These are phyloP conservation scores for Cynara cardunculus DNA, from an alignment of 129 eudicot genomes.

Conservation along the genomic window DNA sequence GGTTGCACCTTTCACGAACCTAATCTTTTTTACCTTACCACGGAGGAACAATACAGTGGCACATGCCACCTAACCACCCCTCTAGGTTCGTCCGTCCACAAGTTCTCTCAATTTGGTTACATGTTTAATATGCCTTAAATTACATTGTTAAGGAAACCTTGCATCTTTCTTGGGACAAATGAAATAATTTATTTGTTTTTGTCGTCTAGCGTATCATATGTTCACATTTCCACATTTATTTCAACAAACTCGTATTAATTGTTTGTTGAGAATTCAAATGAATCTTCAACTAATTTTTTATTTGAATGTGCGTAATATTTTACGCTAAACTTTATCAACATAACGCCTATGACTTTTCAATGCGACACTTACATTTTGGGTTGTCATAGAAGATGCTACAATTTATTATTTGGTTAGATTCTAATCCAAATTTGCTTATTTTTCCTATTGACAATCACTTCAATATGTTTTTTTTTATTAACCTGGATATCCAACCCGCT, in stretches of 20 bases:
- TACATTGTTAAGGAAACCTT: not conserved
- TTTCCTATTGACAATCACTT: not conserved
- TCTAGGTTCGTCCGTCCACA: no score
- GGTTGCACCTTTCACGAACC: no score
- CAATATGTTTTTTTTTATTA: no score
- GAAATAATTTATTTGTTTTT: not conserved
- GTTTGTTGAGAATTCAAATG: not conserved
- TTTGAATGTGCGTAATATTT: not conserved
- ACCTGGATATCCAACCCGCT: no score
- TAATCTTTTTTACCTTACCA: no score
- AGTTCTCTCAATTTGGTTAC: not conserved
- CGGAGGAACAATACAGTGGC: no score
- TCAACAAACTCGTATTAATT: not conserved
- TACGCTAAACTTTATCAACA: not conserved
- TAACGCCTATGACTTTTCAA: not conserved
- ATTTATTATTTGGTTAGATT: not conserved
- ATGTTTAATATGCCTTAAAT: not conserved
- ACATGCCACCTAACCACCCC: no score
- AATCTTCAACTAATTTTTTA: not conserved
- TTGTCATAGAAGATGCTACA: not conserved
- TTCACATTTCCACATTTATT: not conserved
- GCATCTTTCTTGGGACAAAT: not conserved
- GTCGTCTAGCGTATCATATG: not conserved
- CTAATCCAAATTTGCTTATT: no score
- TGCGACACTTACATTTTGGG: not conserved